Percentiles rank a stretch among this genome's conserved stretches.
These are phyloP conservation scores for Rhodamnia argentea DNA, from an alignment of 345 rosid genomes.

Conservation along the genomic window DNA sequence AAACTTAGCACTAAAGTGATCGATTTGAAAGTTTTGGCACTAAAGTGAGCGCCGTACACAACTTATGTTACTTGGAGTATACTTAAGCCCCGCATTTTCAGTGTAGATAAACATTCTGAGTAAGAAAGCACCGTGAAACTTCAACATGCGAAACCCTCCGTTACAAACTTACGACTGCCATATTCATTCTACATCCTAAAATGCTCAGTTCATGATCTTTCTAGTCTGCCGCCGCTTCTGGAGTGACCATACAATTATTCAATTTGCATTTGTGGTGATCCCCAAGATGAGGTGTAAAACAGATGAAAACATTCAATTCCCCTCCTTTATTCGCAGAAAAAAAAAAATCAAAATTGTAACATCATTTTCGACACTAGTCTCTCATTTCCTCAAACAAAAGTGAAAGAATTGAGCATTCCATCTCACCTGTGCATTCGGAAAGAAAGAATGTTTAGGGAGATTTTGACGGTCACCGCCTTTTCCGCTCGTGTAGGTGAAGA, in stretches of 20 bases:
- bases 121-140: not conserved
- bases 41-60: too few relatives aligned
- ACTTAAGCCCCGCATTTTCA: too few relatives aligned
- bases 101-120: not conserved
- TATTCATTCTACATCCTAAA: not conserved
- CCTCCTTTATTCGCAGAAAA: not conserved
- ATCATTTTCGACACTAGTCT: not conserved
- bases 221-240: not conserved
- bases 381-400: not conserved
- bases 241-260: not conserved
- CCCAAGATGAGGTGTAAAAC: not conserved
- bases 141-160: not conserved
- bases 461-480: not conserved
- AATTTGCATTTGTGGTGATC: not conserved
- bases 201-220: not conserved
- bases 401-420: not conserved
- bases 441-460: not conserved
- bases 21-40: too few relatives aligned
- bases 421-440: not conserved
- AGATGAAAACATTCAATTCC: not conserved
- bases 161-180: not conserved
- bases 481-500: slow-evolving; percentile 42
- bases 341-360: not conserved
- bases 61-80: too few relatives aligned
- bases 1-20: too few relatives aligned